These are phyloP conservation scores for Daphne laureola DNA, from an alignment of 441 rosid genomes.

Conservation along the genomic window DNA sequence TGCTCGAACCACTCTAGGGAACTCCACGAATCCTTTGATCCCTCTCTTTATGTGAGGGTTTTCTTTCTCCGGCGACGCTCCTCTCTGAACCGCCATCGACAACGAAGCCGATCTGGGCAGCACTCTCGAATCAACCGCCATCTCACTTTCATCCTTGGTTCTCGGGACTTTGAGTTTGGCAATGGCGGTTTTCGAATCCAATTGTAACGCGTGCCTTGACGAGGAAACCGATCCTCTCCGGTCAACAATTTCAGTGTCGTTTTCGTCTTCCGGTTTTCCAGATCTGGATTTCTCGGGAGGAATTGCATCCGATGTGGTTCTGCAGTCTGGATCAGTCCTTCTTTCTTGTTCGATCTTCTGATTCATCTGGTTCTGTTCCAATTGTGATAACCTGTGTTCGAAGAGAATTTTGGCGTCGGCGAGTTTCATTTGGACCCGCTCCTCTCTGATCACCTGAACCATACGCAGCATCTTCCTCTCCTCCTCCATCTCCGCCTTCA, in stretches of 20 bases:
- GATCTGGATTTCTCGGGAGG: conserved; percentile 22
- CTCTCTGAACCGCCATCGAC: conserved; percentile 21
- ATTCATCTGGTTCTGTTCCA: conserved; percentile 21
- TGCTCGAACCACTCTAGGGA: conserved; percentile 66
- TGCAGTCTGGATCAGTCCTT: conserved; percentile 2
- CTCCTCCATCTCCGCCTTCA: conserved; percentile 57
- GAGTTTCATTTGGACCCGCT: conserved; percentile 85
- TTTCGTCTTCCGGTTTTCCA: too few relatives aligned
- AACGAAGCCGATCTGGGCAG: conserved; percentile 15
- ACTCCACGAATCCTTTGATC: conserved; percentile 81
- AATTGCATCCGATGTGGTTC: background rate
- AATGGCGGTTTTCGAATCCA: too few relatives aligned
- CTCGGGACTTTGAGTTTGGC: too few relatives aligned
- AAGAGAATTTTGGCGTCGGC: conserved; percentile 63
- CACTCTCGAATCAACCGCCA: conserved; percentile 12
- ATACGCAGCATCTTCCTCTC: conserved; percentile 70
- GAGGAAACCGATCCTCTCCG: too few relatives aligned
- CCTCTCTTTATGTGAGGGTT: conserved; percentile 83
- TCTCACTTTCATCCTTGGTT: background rate
- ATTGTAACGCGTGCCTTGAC: too few relatives aligned
- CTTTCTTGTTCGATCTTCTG: conserved; percentile 9
- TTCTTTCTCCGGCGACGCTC: conserved; percentile 41
- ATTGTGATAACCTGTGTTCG: conserved; percentile 56
- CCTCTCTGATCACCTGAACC: conserved; percentile 76
- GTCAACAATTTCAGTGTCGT: too few relatives aligned